A percentile compares a stretch with the other conserved stretches of the same genome.
These are phyloP conservation scores for Iris macrosiphon DNA, from an alignment of 106 monocot genomes.

Conservation along the genomic window DNA sequence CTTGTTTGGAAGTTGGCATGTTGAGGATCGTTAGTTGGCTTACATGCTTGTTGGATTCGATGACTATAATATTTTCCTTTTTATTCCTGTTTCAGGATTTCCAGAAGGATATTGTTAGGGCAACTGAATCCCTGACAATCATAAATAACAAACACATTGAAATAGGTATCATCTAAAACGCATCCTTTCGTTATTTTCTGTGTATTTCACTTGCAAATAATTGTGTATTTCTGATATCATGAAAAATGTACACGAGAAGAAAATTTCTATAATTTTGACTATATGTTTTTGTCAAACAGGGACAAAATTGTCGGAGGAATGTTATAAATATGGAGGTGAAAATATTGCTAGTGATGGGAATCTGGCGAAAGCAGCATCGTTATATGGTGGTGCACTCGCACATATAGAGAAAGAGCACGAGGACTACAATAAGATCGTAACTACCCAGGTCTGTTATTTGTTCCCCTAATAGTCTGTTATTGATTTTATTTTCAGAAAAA, in stretches of 20 bases:
- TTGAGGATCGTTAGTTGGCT: conserved; percentile 4
- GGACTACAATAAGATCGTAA: conserved; percentile 45
- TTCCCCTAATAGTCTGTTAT: background rate
- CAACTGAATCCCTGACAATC: conserved; percentile 43
- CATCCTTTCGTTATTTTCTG: background rate
- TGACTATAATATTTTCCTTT: background rate
- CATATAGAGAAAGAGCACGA: conserved; percentile 82
- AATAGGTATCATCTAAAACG: conserved; percentile 34
- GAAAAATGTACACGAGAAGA: too few relatives aligned
- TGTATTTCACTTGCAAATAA: background rate
- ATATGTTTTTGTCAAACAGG: conserved; percentile 21
- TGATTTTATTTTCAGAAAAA: too few relatives aligned
- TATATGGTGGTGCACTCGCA: conserved; percentile 70
- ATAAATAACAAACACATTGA: conserved; percentile 55
- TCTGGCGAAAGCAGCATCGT: conserved; percentile 63
- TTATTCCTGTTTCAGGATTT: conserved; percentile 50
- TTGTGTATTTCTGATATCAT: background rate
- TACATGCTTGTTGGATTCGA: background rate
- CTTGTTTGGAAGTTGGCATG: too few relatives aligned
- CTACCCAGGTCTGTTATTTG: conserved; percentile 52
- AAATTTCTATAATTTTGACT: background rate
- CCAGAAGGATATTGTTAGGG: conserved; percentile 80
- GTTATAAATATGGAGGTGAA: conserved; percentile 72
- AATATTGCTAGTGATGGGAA: conserved; percentile 43
- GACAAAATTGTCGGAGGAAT: conserved; percentile 83